These are phyloP conservation scores for Cystobasidiaceae sp. DNA, from an alignment of 1,284 basidiomycete genomes.

Conservation along the genomic window DNA sequence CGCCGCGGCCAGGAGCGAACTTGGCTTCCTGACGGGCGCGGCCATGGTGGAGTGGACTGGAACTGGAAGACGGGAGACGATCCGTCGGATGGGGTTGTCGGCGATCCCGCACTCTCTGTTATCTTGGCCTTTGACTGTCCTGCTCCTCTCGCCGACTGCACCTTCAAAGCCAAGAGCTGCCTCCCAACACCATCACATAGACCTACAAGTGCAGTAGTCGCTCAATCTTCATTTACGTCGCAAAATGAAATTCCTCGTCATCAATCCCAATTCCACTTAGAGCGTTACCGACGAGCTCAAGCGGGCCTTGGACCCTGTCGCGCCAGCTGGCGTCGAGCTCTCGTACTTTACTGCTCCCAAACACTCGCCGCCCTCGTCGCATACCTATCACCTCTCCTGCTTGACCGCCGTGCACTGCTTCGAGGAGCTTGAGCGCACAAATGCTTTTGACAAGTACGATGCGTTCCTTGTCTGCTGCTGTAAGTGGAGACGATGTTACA, in stretches of 20 bases:
- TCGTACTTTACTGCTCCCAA: conserved; percentile 51
- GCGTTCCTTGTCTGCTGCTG: conserved; percentile 54
- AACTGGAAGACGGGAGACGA: too few relatives aligned
- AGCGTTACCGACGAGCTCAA: conserved; percentile 49
- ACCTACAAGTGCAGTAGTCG: too few relatives aligned
- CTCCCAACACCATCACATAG: too few relatives aligned
- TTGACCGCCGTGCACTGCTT: conserved; percentile 48
- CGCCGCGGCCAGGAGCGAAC: too few relatives aligned
- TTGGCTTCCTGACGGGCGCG: too few relatives aligned
- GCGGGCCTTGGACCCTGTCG: conserved; percentile 30
- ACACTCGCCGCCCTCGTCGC: conserved; percentile 49
- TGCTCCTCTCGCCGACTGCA: too few relatives aligned
- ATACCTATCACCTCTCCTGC: conserved; percentile 49
- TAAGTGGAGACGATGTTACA: not conserved
- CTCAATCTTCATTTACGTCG: too few relatives aligned
- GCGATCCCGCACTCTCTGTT: too few relatives aligned
- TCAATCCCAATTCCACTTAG: conserved; percentile 55
- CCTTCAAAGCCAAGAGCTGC: too few relatives aligned
- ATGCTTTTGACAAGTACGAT: conserved; percentile 40
- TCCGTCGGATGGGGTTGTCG: too few relatives aligned
- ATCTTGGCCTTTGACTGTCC: too few relatives aligned
- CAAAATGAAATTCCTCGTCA: conserved; percentile 47
- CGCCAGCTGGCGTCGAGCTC: conserved; percentile 36
- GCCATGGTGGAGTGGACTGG: too few relatives aligned
- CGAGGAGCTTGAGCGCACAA: conserved; percentile 16